Conservation (phyloP, 495 filamentous ascomycete species). For the Xylona heveae region DNA sequence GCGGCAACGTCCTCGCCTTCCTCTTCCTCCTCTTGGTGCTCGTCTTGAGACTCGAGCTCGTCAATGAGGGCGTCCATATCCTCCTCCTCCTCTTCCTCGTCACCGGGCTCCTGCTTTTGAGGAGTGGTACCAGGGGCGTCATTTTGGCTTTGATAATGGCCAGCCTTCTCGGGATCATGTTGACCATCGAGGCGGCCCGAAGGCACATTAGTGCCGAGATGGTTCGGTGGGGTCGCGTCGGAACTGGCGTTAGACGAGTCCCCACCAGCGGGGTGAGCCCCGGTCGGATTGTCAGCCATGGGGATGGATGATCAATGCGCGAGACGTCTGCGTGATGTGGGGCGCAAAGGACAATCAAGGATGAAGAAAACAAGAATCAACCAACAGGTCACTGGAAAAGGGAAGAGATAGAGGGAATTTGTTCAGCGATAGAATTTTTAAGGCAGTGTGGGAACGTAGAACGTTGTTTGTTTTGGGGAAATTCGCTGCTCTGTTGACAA, state of each 20-base stretch:
- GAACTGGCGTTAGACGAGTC: constrained; percentile 1
- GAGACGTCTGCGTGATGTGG: no score
- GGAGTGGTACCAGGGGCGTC: background rate
- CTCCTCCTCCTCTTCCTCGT: constrained; percentile 45
- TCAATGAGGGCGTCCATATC: constrained; percentile 67
- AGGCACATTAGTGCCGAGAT: constrained; percentile 5
- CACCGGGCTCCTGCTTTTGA: constrained; percentile 4
- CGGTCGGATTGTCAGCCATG: constrained; percentile 2
- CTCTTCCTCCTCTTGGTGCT: constrained; percentile 28
- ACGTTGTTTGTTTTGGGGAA: no score
- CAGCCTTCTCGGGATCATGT: constrained; percentile 5
- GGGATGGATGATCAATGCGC: background rate
- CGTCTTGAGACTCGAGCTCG: constrained; percentile 61
- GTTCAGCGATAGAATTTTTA: no score
- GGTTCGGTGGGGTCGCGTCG: constrained; percentile 5
- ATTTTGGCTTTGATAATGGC: constrained; percentile 9
- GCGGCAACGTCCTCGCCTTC: constrained; percentile 28
- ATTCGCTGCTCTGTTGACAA: no score
- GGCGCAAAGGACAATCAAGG: no score
- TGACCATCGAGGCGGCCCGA: constrained; percentile 2
- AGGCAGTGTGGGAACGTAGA: no score
- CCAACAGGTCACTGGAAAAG: no score
- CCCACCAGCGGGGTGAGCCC: constrained; percentile 1
- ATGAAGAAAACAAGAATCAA: no score
- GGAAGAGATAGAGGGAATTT: no score